Evolutionary conservation across 257 asterid genomes (phyloP), one percentile per base, ranked within the genome.

Genomic region (Scutellaria minor): DNA sequence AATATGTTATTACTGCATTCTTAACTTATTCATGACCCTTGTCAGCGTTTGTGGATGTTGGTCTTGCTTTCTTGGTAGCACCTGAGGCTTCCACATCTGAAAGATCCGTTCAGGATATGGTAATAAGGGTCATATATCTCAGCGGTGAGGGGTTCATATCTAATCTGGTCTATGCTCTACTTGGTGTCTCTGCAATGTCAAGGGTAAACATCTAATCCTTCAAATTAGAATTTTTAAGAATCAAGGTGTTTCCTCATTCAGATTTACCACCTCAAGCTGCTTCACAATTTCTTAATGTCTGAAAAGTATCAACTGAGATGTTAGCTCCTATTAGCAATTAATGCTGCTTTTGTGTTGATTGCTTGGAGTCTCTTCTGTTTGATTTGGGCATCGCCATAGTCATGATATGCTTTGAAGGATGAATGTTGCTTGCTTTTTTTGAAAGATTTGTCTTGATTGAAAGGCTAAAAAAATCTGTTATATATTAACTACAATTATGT

Each of bases 141-240:
- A 72, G 82, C 45, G 95, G 96, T 5, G 98, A 92, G 82, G 89
- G 96, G 62, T 88, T 92, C 46, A 77, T 92, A 68, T 88, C 96
- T 1, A 92, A 90, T 85, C 83, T 92, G 77, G 79, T 92, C 61
- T 90, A 92, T 79, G 91, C 98, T 75, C 90, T 92, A 66, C 98
- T 92, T 75, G 96, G 98, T 66, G 89, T 90, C 74, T 88, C 96
- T 64, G 98, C 98, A 79, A 82, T 90, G 96, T 90, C 98, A 71
- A 84, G 96, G 96, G 98, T 92, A 88, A 85, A 46, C 51, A 55
- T 66, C 40, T 79, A 75, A 80, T 67, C 77, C 76, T 72, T 77
- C 13, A 44, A 79, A 73, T 67, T 73, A 55, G 78, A 60, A 67
- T 45, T 52, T 39, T 55, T 46, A 55, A 44, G n/a, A 22, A 35